Percentiles rank a stretch among this genome's conserved stretches.
Evolutionary conservation across 345 rosid genomes (phyloP).

Genomic region (Durio zibethinus): DNA sequence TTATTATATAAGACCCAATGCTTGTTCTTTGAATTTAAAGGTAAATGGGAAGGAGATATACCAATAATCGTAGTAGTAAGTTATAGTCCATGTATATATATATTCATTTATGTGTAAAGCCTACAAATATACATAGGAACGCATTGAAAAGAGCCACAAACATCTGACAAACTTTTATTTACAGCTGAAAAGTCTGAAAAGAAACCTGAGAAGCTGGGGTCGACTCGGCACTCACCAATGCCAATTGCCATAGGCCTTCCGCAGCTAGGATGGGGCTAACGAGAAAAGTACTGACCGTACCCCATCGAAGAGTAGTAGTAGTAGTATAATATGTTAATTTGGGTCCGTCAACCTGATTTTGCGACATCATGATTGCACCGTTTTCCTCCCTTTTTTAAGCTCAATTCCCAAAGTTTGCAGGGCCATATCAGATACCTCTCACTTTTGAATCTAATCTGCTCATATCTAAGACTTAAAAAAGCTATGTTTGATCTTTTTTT

Average conservation of each 20-base stretch:
- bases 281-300: background rate
- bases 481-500: background rate
- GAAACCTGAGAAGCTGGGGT: background rate
- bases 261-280: background rate
- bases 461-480: background rate
- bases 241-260: background rate
- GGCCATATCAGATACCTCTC: background rate
- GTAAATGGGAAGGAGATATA: background rate
- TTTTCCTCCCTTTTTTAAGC: conserved; percentile 9
- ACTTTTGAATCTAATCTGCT: background rate
- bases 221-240: background rate
- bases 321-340: background rate
- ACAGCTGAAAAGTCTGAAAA: conserved; percentile 11
- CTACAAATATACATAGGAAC: background rate
- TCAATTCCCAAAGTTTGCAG: conserved; percentile 35
- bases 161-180: background rate
- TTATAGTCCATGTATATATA: background rate
- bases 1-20: background rate
- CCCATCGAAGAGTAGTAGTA: background rate
- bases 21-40: background rate
- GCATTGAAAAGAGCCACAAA: background rate
- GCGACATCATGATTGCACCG: conserved; percentile 21
- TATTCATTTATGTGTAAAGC: background rate
- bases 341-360: conserved; percentile 16
- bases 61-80: background rate